Base-by-base conservation (phyloP, 2,329 filamentous ascomycete species). In the Beauveria scarabaeidicola region DNA sequence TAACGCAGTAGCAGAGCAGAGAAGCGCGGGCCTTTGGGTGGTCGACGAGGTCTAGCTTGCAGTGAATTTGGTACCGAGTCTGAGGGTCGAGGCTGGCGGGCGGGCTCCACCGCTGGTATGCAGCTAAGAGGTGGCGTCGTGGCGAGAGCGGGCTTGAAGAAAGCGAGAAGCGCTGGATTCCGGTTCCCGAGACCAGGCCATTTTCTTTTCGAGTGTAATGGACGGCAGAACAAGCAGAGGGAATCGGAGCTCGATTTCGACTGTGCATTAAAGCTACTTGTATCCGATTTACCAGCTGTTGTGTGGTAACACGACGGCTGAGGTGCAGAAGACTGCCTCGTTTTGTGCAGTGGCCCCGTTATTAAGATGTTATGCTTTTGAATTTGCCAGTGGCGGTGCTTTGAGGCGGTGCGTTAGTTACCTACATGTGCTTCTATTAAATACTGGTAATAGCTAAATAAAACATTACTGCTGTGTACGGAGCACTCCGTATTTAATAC, bases 31-130 rank as follows among this genome's bases (percentile, higher is more conserved):
- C 25, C 52, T 10, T 6, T 23, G 41, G 15, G 29, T 48, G 21
- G 54, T 32, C 36, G 54, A 41, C 32, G 54, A 57, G 54, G 46
- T 40, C 21, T 48, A 13, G 21, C 54, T 21, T 57, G 41, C 21
- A 50, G 54, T 36, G 32, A 32, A 25, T 36, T 23, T 53, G 38
- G 36, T 23, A 46, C 40, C 27, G 25, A 46, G 25, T 46, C n/a
- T 46, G 25, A 15, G 17, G 4, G 52, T 25, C 11, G 32, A 21
- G 25, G 52, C 9, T 41, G 19, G 21, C n/a, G 9, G 36, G 15
- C 27, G n/a, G 15, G 52, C 25, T 56, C 53, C 53, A 56, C 53
- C 44, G 9, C 43, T n/a, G 43, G 19, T 43, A 58, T 58, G 56
- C 56, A 46, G 47, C 56, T 52, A 52, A 50, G 17, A 41, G 47